Percentiles rank a stretch among this genome's conserved stretches.
Evolutionary conservation across 345 rosid genomes (phyloP).

Genomic region (Sisymbrium altissimum): DNA sequence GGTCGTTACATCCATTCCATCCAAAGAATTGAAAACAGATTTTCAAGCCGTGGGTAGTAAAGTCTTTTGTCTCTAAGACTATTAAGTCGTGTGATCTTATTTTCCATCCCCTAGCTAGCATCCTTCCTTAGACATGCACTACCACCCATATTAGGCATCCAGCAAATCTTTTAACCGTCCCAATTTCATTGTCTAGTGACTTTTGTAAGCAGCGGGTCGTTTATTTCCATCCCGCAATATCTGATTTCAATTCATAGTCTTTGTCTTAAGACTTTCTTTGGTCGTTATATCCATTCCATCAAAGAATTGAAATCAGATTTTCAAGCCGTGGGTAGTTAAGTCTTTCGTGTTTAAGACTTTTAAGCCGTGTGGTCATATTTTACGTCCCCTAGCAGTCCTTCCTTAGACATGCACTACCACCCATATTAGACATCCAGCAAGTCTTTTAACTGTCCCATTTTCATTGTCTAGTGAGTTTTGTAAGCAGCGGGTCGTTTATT

Average conservation of each 20-base stretch:
- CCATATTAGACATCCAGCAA: too few relatives aligned
- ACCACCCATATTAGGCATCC: too few relatives aligned
- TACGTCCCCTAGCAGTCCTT: not conserved
- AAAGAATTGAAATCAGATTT: not conserved
- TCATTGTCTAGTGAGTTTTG: too few relatives aligned
- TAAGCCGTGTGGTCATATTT: not conserved
- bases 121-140: not conserved
- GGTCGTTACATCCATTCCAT: not conserved
- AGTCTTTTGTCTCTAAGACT: not conserved
- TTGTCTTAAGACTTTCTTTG: not conserved
- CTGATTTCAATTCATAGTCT: not conserved
- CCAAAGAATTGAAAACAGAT: not conserved
- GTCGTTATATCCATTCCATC: not conserved
- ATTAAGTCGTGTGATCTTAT: not conserved
- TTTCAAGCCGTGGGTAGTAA: not conserved
- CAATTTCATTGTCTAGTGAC: too few relatives aligned
- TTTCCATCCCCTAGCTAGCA: not conserved
- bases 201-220: too few relatives aligned
- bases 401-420: not conserved
- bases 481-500: too few relatives aligned
- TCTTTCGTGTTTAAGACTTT: not conserved
- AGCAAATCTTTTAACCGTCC: too few relatives aligned
- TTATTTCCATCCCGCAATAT: too few relatives aligned
- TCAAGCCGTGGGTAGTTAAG: not conserved
- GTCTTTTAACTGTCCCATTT: too few relatives aligned